Base-by-base conservation (phyloP, 140 eudicot species). In the Flaveria floridana region DNA sequence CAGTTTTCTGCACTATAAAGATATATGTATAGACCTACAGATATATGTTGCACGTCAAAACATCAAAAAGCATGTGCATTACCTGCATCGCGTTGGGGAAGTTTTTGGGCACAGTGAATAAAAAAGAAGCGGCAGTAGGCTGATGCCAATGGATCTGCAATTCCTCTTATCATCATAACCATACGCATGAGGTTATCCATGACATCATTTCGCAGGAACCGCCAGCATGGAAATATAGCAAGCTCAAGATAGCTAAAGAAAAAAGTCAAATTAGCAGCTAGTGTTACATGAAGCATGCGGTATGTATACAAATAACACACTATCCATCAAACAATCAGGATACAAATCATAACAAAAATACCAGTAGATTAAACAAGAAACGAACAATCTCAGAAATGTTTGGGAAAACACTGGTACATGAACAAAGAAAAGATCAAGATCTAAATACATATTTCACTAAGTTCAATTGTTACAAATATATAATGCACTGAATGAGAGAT, bases 201-300 rank as follows among this genome's bases (percentile, higher is more conserved):
- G 58, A 79, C 80, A 66, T 76, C 66, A 66, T 88, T 90, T 75
- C 55, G 79, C 70, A 91, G 77, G 82, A 88, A 91, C 53, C 91
- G 85, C 91, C 93, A 88, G 80, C 96, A 91, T 70, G 86, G 91
- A 66, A 86, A 76, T 74, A 91, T 79, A 55, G 97, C 96, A 81
- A 91, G 89, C 87, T 91, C 97, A 74, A 91, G 81, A 79, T 91
- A 91, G 80, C 97, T 91, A 84, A 79, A 75, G 74, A 65, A 68
- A 42, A 57, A 62, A 42, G 72, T 30, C 63, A 79, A 65, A 76
- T 79, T 70, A 83, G 77, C 58, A 68, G 46, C 44, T 23, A 20
- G 30, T 70, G 63, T 12, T 42, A 15, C 37, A 68, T 44, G 57
- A 67, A 58, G 72, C 72, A 67, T 42, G 48, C 3, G 13, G 7